A percentile compares a stretch with the other conserved stretches of the same genome.
These are phyloP conservation scores for Crithidia bombi DNA, from an alignment of 208 protist species.

Conservation along the genomic window DNA sequence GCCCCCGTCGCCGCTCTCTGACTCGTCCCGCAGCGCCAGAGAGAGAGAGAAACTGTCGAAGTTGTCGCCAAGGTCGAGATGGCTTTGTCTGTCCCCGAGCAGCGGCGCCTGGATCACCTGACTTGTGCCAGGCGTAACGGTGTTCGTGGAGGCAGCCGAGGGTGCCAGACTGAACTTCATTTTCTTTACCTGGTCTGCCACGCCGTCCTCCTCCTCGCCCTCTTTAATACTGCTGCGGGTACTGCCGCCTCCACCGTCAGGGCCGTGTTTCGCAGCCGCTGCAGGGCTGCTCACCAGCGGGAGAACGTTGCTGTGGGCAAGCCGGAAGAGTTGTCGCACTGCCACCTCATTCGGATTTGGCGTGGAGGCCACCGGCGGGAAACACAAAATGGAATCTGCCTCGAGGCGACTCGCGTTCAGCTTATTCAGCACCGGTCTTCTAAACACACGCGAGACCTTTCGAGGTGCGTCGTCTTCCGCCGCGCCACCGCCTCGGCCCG, in stretches of 20 bases:
- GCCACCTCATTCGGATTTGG: constrained; percentile 30
- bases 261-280: background rate
- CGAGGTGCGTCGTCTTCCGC: background rate
- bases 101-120: background rate
- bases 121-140: background rate
- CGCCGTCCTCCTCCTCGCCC: background rate
- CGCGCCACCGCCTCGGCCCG: background rate
- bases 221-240: background rate
- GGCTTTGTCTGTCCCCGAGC: background rate
- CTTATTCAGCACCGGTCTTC: background rate
- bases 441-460: background rate
- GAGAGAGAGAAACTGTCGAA: constrained; percentile 9
- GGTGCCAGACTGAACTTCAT: background rate
- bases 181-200: no score
- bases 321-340: constrained; percentile 27
- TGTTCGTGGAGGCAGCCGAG: background rate
- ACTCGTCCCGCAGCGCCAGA: background rate
- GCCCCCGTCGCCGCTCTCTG: background rate
- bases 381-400: background rate
- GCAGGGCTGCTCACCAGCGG: background rate
- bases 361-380: background rate
- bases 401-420: background rate
- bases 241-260: background rate
- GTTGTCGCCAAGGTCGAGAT: background rate
- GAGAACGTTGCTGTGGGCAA: background rate